Evolutionary conservation across 768 basidiomycete species (phyloP), one percentile per base, ranked within the genome.

Genomic region (Leccinum variicolor): DNA sequence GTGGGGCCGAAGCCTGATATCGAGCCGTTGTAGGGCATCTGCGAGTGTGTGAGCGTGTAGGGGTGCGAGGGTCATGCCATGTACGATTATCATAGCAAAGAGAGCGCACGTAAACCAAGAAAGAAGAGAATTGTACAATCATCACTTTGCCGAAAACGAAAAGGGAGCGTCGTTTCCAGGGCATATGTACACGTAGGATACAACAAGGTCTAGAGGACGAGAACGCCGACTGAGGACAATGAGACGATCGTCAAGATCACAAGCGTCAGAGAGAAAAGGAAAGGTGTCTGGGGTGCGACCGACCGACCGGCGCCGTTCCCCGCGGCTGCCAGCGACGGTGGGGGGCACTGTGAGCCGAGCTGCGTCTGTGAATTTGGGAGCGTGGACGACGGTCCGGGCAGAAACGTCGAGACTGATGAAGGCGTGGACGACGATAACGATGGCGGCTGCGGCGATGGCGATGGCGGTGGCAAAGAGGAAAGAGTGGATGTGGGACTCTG

Each of bases 1-100:
- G 73, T 79, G 6, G 93, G 93, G 1, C 93, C 92, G 0, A 70
- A 81, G 53, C 87, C 87, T 1, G 66, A 84, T 64, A 84, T 96
- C 51, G 77, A 82, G 62, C 84, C 89, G 1, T 66, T 90, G 66
- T 85, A 71, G 36, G 39, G 39, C 39, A 36, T 36, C 36, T 9
- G 36, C 8, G 36, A 36, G 8, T n/a, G 15, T 25, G 13, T 19
- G 13, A 28, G 29, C 23, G 28, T 3, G 14, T 23, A 21, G 17
- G 10, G 17, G 10, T 25, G 10, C 5, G 41, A 43, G 19, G 10
- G 19, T 43, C 19, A 43, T 43, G n/a, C 41, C n/a, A 43, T 43
- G 41, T 43, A 43, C 41, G 41, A 43, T 9, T 43, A 43, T 43
- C 19, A 41, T 41, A 41, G 9, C n/a, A 36, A 36, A 36, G 36